Base-by-base conservation (phyloP, 2,329 filamentous ascomycete species). In the Alternaria sp. region DNA sequence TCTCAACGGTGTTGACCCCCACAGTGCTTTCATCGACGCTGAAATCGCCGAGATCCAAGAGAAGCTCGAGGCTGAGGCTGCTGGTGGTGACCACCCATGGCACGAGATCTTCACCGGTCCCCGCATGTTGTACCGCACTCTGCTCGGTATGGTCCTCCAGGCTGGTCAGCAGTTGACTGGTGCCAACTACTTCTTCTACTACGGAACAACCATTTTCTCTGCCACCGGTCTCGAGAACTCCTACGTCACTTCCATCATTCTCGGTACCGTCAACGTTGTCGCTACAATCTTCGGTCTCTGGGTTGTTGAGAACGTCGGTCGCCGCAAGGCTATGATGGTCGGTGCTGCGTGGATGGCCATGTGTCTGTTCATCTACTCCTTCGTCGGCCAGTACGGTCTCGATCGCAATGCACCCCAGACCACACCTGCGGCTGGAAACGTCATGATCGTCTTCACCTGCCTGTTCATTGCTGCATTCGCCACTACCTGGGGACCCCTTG, bases 371-470 rank as follows among this genome's bases (percentile, higher is more conserved):
- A 81, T 84, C 63, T 84, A 83, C 67, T 78, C 80, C 24, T 81
- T 79, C 38, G 78, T 84, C 7, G 81, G 82, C 3, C 80, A 82
- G 59, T 83, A 80, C 65, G 58, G 38, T 4, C 38, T 41, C 18
- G 20, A 73, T 12, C 73, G 81, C 16, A 68, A 80, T 42, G 75
- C 77, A 4, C 63, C 68, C 12, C 46, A 49, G 20, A 72, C 71
- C 44, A 81, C 79, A 4, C 75, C 78, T 5, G 61, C 66, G 2
- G 81, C 86, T 9, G 89, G 88, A 18, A 81, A 84, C 6, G 84
- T 86, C 54, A 86, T 91, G 67, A 89, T 91, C 49, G 84, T 89
- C 57, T 91, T 91, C 76, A 89, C 89, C 0, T 90, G 88, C 71
- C 80, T 91, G 44, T 89, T 89, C 74, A 89, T 89, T 66, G 82